These are phyloP conservation scores for Pyrrhoderma lamaoense DNA, from an alignment of 1,284 basidiomycete species.

Conservation along the genomic window DNA sequence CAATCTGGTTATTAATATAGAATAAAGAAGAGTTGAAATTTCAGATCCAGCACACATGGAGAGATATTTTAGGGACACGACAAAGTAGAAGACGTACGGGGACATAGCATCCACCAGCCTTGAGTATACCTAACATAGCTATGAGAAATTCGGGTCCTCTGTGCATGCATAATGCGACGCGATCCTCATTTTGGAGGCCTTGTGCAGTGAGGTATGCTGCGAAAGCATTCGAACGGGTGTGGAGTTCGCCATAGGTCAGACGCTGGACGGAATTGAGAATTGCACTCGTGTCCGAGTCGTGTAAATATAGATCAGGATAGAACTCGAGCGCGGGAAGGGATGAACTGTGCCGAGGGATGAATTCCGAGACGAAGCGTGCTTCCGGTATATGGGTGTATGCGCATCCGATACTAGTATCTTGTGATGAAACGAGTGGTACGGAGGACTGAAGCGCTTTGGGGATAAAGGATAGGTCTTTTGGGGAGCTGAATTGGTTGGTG, in stretches of 20 bases:
- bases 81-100: conserved; percentile 31
- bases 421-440: conserved; percentile 20
- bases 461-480: conserved; percentile 23
- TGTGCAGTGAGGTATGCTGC: conserved; percentile 36
- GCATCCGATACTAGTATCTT: conserved; percentile 21
- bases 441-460: conserved; percentile 30
- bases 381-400: conserved; percentile 27
- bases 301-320: conserved; percentile 30
- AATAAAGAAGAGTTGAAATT: neutral
- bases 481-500: neutral
- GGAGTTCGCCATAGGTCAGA: conserved; percentile 35
- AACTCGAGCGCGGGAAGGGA: conserved; percentile 32
- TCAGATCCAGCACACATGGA: no score
- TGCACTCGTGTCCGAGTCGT: conserved; percentile 21
- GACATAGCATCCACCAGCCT: conserved; percentile 48
- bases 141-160: conserved; percentile 39
- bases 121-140: conserved; percentile 40
- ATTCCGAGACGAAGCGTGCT: conserved; percentile 32
- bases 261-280: conserved; percentile 20
- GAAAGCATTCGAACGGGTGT: conserved; percentile 34
- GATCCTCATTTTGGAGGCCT: conserved; percentile 36
- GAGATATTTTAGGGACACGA: no score
- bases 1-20: conserved; percentile 34
- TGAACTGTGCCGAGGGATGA: conserved; percentile 31
- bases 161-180: conserved; percentile 43